Base-by-base conservation (phyloP, 768 basidiomycete species). In the Trametes cingulata region DNA sequence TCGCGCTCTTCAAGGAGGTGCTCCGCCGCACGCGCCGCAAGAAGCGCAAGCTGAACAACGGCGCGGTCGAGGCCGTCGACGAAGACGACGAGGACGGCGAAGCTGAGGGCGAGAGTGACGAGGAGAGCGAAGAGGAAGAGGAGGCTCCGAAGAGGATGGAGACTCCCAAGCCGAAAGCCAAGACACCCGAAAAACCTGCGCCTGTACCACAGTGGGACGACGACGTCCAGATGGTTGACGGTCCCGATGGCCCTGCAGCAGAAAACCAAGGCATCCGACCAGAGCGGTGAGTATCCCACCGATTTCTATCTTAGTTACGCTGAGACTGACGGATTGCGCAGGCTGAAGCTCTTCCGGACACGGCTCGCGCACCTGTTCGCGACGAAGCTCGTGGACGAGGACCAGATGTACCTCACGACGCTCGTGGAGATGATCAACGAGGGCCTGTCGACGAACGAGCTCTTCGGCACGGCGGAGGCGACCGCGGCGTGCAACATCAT, bases 1-100 rank as follows among this genome's bases (percentile, higher is more conserved):
- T 94, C 74, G 97, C 97, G 6, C 83, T 99, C 35, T 99, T 95
- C 84, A 96, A 95, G 71, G 96, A 99, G 73, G 96, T 99, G 17
- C 84, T 92, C 46, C 93, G 90, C 71, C 85, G 92, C 33, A 76
- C 80, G 59, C 83, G 85, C 64, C 74, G 86, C 62, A 97, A 96
- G 81, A 91, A 92, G 76, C 84, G 91, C 70, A 94, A 91, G 77
- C 81, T 93, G 61, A 91, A 92, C 70, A 84, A 78, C 52, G 90
- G 78, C 56, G 81, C 77, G 14, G 76, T 66, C 10, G 72, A 65
- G 7, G 69, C 66, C 3, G 68, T 62, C 4, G 73, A 70, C 20
- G 75, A 69, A 12, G 73, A 70, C 64, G 71, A 82, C 69, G 71
- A 82, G 71, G 77, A 81, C 70, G 85, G 80, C 25, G 85, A 82